Percentiles rank a stretch among this genome's conserved stretches.
These are phyloP conservation scores for Phialophora tarda DNA, from an alignment of 2,329 filamentous ascomycete species.

Conservation along the genomic window DNA sequence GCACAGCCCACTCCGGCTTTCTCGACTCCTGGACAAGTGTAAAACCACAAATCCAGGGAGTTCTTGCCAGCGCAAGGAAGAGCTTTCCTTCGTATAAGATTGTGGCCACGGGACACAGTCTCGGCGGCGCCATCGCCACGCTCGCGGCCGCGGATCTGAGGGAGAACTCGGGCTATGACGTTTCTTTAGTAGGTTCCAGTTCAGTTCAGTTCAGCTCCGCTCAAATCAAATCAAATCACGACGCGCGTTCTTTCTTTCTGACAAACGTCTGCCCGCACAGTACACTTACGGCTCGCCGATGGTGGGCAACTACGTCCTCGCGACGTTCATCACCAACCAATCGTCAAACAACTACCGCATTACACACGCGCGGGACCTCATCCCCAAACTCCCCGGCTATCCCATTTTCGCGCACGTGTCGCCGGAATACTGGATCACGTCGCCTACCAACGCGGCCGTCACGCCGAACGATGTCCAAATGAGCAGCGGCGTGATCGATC, in stretches of 20 bases:
- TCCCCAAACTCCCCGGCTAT: slow-evolving; percentile 48
- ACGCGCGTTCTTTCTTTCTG: slow-evolving; percentile 11
- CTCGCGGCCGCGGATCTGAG: slow-evolving; percentile 55
- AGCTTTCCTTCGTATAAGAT: slow-evolving; percentile 52
- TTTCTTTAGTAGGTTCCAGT: slow-evolving; percentile 53
- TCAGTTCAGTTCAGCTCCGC: not conserved
- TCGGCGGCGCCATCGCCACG: slow-evolving; percentile 58
- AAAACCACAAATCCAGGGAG: slow-evolving; percentile 46
- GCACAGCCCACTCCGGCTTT: slow-evolving; percentile 55
- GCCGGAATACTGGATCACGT: slow-evolving; percentile 52
- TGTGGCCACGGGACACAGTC: slow-evolving; percentile 57
- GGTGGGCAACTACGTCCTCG: slow-evolving; percentile 48
- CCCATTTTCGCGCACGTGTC: slow-evolving; percentile 46
- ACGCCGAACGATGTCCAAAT: slow-evolving; percentile 44
- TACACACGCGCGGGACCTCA: slow-evolving; percentile 48
- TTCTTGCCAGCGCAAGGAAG: slow-evolving; percentile 46
- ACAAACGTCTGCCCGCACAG: slow-evolving; percentile 40
- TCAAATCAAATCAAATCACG: not conserved
- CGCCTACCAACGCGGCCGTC: slow-evolving; percentile 41
- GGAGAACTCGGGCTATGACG: slow-evolving; percentile 46
- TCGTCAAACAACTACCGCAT: slow-evolving; percentile 45
- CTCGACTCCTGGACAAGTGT: slow-evolving; percentile 52
- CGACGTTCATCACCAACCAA: slow-evolving; percentile 48
- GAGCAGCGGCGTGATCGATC: slow-evolving; percentile 44
- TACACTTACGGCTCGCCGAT: slow-evolving; percentile 53